These are phyloP conservation scores for Angomonas desouzai DNA, from an alignment of 208 protist species.

Conservation along the genomic window DNA sequence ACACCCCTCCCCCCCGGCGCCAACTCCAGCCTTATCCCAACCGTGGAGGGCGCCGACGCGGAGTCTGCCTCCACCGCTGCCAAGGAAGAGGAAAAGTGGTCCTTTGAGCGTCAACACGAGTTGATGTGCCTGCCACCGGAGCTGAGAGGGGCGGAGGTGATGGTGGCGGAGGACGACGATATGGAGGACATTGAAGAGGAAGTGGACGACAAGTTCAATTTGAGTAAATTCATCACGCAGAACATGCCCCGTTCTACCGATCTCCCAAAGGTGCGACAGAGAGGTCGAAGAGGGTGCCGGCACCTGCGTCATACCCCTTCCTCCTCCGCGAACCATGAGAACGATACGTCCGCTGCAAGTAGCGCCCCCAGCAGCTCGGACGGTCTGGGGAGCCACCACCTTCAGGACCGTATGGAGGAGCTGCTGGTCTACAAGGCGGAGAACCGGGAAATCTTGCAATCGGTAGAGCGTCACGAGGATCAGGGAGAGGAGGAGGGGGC, in stretches of 20 bases:
- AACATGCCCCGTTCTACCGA: neutral
- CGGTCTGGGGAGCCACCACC: neutral
- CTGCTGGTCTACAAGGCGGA: slow-evolving; percentile 10
- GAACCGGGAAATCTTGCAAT: slow-evolving; percentile 6
- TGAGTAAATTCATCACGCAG: neutral
- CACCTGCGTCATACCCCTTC: neutral
- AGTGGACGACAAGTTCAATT: neutral
- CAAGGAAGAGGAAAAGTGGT: slow-evolving; percentile 9
- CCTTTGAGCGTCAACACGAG: slow-evolving; percentile 32
- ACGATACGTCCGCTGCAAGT: neutral
- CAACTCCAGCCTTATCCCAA: slow-evolving; percentile 6
- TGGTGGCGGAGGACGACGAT: slow-evolving; percentile 16
- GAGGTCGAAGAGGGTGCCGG: slow-evolving; percentile 8
- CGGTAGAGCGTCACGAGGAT: neutral
- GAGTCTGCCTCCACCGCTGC: neutral
- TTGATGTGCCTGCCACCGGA: slow-evolving; percentile 25
- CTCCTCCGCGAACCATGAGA: neutral
- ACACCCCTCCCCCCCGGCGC: slow-evolving; percentile 4
- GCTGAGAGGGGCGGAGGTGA: slow-evolving; percentile 25
- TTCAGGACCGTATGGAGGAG: slow-evolving; percentile 11
- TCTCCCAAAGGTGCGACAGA: neutral
- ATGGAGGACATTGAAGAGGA: slow-evolving; percentile 11
- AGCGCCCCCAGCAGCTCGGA: neutral
- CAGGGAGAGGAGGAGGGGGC: neutral
- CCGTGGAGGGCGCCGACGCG: neutral